These are phyloP conservation scores for Lindgomyces ingoldianus DNA, from an alignment of 495 filamentous ascomycete genomes.

Conservation along the genomic window DNA sequence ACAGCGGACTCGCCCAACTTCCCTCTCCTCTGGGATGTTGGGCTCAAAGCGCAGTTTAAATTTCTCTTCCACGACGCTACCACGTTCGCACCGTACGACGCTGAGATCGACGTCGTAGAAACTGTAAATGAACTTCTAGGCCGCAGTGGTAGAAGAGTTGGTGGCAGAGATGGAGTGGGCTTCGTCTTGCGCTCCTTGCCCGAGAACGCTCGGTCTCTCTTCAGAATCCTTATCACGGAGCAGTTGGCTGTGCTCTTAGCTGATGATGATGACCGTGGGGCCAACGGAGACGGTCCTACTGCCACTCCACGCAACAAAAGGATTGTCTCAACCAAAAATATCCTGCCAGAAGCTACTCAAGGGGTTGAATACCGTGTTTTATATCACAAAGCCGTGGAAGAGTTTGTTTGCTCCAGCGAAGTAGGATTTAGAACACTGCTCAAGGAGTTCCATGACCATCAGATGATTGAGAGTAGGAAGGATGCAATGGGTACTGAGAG, in stretches of 20 bases:
- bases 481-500: constrained; percentile 83
- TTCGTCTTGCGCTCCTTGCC: constrained; percentile 88
- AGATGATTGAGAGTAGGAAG: constrained; percentile 87
- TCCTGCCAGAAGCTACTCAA: constrained; percentile 36
- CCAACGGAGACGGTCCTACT: constrained; percentile 45
- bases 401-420: constrained; percentile 95
- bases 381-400: constrained; percentile 93
- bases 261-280: constrained; percentile 43
- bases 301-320: constrained; percentile 30
- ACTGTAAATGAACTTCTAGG: constrained; percentile 84
- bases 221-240: constrained; percentile 79
- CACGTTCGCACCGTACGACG: constrained; percentile 75
- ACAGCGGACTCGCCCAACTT: constrained; percentile 87
- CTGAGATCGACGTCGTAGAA: constrained; percentile 77
- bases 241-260: constrained; percentile 56
- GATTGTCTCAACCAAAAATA: constrained; percentile 1
- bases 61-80: constrained; percentile 93
- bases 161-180: constrained; percentile 87
- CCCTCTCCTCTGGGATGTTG: constrained; percentile 84
- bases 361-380: constrained; percentile 86
- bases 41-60: constrained; percentile 72
- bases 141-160: constrained; percentile 74
- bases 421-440: constrained; percentile 90
- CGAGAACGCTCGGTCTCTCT: constrained; percentile 86
- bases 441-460: constrained; percentile 97